phyloP scores from a whole-genome alignment of 495 filamentous ascomycete genomes.

The Penicillium bovifimosum region DNA sequence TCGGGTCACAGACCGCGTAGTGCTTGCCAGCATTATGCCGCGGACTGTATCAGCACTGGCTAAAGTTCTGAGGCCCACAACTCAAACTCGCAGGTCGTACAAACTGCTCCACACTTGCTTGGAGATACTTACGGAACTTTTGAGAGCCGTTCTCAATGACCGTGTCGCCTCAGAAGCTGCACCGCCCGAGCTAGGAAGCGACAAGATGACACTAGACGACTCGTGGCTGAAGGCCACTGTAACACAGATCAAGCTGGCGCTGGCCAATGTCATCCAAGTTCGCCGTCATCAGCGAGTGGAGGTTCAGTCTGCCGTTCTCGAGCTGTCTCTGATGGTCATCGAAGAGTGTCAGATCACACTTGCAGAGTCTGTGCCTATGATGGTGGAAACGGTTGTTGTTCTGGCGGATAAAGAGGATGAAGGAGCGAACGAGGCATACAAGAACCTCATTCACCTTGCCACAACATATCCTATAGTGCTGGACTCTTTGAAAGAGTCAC shows the following conservation, averaged over 20 bases:
- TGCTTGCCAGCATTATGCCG: conserved; percentile 78
- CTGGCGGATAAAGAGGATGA: conserved; percentile 52
- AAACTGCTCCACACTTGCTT: conserved; percentile 59
- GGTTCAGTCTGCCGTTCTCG: conserved; percentile 61
- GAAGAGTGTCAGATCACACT: conserved; percentile 75
- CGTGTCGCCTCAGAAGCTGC: conserved; percentile 15
- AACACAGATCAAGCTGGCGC: conserved; percentile 76
- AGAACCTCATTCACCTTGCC: conserved; percentile 52
- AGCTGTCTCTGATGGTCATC: conserved; percentile 66
- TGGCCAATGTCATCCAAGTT: conserved; percentile 71
- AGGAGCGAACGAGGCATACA: conserved; percentile 33
- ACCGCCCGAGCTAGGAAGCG: conserved; percentile 28
- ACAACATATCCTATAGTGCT: conserved; percentile 57
- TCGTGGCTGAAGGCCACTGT: conserved; percentile 81
- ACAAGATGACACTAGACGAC: conserved; percentile 36
- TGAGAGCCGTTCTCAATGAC: conserved; percentile 65
- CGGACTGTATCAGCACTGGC: conserved; percentile 80
- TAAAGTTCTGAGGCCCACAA: conserved; percentile 64
- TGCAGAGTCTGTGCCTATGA: conserved; percentile 57
- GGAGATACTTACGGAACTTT: conserved; percentile 50
- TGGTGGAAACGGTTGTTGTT: conserved; percentile 77
- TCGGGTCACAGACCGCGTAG: conserved; percentile 60
- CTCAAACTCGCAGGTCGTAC: conserved; percentile 57
- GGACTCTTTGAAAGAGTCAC: conserved; percentile 62
- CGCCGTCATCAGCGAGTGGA: conserved; percentile 68